Base-by-base conservation (phyloP, 805 yeast genomes). In the Hanseniaspora hatyaiensis region DNA sequence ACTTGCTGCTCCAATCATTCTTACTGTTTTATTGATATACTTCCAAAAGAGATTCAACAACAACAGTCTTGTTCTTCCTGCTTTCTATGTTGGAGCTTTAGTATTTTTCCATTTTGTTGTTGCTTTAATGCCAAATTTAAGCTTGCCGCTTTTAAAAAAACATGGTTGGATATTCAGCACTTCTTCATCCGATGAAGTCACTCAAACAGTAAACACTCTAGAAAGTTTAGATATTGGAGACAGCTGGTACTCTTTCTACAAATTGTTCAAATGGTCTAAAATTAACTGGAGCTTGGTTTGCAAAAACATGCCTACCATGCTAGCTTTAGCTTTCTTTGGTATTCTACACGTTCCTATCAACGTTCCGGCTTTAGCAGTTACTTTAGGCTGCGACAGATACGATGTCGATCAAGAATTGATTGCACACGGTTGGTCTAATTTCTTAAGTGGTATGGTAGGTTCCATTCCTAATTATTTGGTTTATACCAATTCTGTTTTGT, bases 321-420 rank as follows among this genome's bases (percentile, higher is more conserved):
- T 89, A 48, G 98, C 98, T 0, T 69, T 92, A 53, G 88, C 97
- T 0, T 92, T 92, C 60, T 92, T 92, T 58, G 98, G 98, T 11
- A 82, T 92, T 33, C 66, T 92, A 48, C 98, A 92, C 57, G 98
- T 92, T 9, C 98, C 98, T 3, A 92, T 92, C 51, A 92, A 92
- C 60, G 96, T 92, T 12, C 98, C 98, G 1, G 97, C 98, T 0
- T 70, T 92, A 40, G 96, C 97, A 0, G 92, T 88, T 15, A 82
- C 95, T 5, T 74, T 85, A 1, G 84, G 85, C 3, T 80, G 83
- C 73, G 92, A 83, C 62, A 65, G 71, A 39, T 76, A 83, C 54
- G 94, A 88, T 60, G 95, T 92, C 34, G 95, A 92, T 62, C 72
- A 88, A 50, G 98, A 92, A 64, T 72, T 92, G 50, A 80, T 89